These are phyloP conservation scores for Ascobolus immersus DNA, from an alignment of 495 filamentous ascomycete species.

Conservation along the genomic window DNA sequence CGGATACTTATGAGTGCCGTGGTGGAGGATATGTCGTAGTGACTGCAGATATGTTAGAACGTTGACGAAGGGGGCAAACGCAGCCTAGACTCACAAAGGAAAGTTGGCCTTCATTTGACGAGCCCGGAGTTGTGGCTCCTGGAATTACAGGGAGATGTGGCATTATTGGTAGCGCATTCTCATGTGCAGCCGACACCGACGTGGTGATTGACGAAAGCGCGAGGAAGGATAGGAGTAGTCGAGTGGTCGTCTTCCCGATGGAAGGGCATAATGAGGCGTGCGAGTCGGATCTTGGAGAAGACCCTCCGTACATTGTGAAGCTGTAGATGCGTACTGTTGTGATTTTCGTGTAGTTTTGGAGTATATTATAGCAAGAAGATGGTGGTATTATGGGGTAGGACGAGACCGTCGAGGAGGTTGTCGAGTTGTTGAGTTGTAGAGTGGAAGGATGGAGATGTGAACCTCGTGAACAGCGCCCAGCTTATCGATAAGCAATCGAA, in stretches of 20 bases:
- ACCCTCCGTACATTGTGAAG: too few species aligned
- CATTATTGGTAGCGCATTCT: constrained; percentile 9
- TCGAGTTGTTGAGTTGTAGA: too few species aligned
- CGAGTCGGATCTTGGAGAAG: too few species aligned
- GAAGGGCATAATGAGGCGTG: too few species aligned
- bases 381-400: too few species aligned
- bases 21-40: constrained; percentile 74
- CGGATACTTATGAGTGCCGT: constrained; percentile 32
- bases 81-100: constrained; percentile 22
- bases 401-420: too few species aligned
- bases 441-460: too few species aligned
- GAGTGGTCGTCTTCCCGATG: neutral
- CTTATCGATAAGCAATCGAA: too few species aligned
- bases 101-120: constrained; percentile 21
- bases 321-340: too few species aligned
- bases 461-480: too few species aligned
- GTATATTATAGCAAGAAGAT: too few species aligned
- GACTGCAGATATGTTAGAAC: constrained; percentile 24
- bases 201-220: constrained; percentile 24
- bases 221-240: constrained; percentile 35
- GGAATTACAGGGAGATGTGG: constrained; percentile 16
- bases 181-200: constrained; percentile 10
- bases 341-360: too few species aligned
- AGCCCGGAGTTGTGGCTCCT: constrained; percentile 19
- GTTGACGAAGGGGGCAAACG: constrained; percentile 5